phyloP scores from a whole-genome alignment of 2,329 filamentous ascomycete species.

The Aureobasidium sp. region DNA sequence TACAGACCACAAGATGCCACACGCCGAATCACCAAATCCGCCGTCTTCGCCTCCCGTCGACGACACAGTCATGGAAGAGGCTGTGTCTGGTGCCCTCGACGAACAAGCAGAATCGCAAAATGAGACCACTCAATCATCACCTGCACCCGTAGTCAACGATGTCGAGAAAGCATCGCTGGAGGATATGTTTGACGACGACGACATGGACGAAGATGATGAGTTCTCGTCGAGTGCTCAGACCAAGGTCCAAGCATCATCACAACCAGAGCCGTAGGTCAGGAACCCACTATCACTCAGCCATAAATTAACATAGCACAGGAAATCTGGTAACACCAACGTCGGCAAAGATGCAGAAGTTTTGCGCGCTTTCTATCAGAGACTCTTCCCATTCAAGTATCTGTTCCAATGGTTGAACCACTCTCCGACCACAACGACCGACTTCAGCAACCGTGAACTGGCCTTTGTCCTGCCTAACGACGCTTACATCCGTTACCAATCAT shows the following conservation, averaged over 20 bases:
- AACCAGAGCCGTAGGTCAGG: conserved; percentile 33
- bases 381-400: conserved; percentile 89
- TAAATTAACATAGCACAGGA: conserved; percentile 22
- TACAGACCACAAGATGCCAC: conserved; percentile 33
- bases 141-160: conserved; percentile 17
- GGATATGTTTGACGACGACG: conserved; percentile 53
- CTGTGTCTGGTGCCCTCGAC: conserved; percentile 16
- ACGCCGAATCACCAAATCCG: conserved; percentile 34
- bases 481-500: conserved; percentile 86
- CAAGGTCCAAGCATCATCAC: conserved; percentile 37
- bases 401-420: conserved; percentile 99
- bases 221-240: conserved; percentile 49
- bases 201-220: conserved; percentile 50
- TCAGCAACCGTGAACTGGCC: conserved; percentile 89
- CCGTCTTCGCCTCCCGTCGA: conserved; percentile 27
- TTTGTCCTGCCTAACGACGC: conserved; percentile 90
- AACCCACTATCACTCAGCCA: conserved; percentile 17
- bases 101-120: conserved; percentile 16
- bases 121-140: conserved; percentile 18
- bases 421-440: conserved; percentile 76
- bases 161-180: conserved; percentile 41
- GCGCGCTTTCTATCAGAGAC: conserved; percentile 87
- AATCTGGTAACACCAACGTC: conserved; percentile 32
- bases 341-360: conserved; percentile 63
- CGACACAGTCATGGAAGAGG: conserved; percentile 30